Percentiles rank a stretch among this genome's conserved stretches.
phyloP scores from a whole-genome alignment of 768 basidiomycete genomes.

The Antrodiella citrinella region DNA sequence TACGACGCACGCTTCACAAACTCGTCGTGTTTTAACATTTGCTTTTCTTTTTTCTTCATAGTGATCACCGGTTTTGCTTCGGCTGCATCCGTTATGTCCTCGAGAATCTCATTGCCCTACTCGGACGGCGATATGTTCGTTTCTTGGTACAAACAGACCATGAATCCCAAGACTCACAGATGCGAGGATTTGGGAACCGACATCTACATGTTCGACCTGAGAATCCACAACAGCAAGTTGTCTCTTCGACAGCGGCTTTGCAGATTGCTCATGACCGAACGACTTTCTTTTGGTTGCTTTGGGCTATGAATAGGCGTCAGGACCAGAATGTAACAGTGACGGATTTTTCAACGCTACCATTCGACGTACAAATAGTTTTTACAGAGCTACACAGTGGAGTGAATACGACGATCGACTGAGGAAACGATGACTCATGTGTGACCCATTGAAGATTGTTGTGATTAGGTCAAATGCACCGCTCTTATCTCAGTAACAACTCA shows the following conservation, averaged over 20 bases:
- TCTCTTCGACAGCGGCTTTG: slow-evolving; percentile 34
- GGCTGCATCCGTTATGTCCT: slow-evolving; percentile 25
- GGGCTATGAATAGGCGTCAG: slow-evolving; percentile 15
- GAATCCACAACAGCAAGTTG: slow-evolving; percentile 43
- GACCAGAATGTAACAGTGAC: no score
- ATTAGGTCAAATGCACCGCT: no score
- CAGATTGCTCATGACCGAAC: slow-evolving; percentile 43
- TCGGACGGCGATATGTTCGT: no score
- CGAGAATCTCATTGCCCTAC: slow-evolving; percentile 41
- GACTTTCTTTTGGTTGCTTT: slow-evolving; percentile 32
- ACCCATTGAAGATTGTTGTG: no score
- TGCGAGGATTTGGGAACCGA: slow-evolving; percentile 31
- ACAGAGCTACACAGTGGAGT: no score
- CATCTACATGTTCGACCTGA: slow-evolving; percentile 38
- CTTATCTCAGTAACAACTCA: no score
- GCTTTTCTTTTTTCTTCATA: slow-evolving; percentile 61
- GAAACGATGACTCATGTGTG: no score
- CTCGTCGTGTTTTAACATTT: slow-evolving; percentile 54
- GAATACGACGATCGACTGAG: no score
- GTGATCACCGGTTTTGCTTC: slow-evolving; percentile 12
- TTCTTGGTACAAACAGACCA: no score
- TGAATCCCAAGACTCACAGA: no score
- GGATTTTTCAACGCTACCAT: no score
- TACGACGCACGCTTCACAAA: slow-evolving; percentile 52
- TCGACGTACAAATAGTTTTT: no score